Percentiles rank a stretch among this genome's conserved stretches.
phyloP scores from a whole-genome alignment of 192 early-diverging fungal species.

The Linnemannia hyalina region DNA sequence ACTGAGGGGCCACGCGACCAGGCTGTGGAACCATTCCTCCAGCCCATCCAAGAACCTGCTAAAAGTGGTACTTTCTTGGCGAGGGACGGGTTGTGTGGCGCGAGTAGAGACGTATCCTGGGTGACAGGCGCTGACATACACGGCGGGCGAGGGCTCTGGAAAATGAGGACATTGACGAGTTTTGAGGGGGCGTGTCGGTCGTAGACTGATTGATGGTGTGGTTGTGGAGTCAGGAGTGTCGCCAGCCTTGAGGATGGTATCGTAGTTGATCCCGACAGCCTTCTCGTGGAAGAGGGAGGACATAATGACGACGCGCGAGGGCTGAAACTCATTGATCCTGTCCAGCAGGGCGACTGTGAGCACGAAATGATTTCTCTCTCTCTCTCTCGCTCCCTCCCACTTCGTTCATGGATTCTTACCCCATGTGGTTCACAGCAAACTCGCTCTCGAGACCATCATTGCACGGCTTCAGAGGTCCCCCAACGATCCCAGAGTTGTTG shows the following conservation, averaged over 20 bases:
- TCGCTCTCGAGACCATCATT: slow-evolving; percentile 49
- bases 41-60: neutral
- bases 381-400: neutral
- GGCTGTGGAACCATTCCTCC: neutral
- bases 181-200: slow-evolving; percentile 61
- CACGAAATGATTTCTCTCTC: slow-evolving; percentile 20
- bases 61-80: neutral
- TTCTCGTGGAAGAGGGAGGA: slow-evolving; percentile 30
- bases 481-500: slow-evolving; percentile 12
- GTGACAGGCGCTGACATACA: slow-evolving; percentile 30
- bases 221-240: slow-evolving; percentile 5
- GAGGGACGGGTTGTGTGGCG: neutral
- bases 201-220: neutral
- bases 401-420: neutral
- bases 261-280: slow-evolving; percentile 48
- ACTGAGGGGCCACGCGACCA: slow-evolving; percentile 24
- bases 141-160: slow-evolving; percentile 56
- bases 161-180: slow-evolving; percentile 65
- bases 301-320: slow-evolving; percentile 61
- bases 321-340: slow-evolving; percentile 41
- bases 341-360: slow-evolving; percentile 50
- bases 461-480: slow-evolving; percentile 1
- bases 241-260: slow-evolving; percentile 30
- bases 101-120: slow-evolving; percentile 30
- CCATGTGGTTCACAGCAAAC: slow-evolving; percentile 63